A percentile compares a stretch with the other conserved stretches of the same genome.
Conservation (phyloP, 257 asterid genomes). For the Schizonepeta tenuifolia region DNA sequence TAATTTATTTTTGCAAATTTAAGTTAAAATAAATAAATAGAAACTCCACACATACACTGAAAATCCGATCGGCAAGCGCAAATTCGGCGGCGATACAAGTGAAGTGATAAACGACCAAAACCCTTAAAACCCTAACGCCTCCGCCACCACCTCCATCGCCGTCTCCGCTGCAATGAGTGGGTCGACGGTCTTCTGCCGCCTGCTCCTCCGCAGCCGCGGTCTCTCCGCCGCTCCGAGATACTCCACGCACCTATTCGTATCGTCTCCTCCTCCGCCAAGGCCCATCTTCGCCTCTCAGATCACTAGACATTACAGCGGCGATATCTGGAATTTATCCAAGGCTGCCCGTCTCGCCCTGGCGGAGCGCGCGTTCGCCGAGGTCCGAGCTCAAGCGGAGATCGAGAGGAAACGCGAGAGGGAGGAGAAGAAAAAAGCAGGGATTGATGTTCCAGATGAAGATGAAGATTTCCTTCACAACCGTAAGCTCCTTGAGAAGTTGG, state of each 20-base stretch:
- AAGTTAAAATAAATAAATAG: neutral
- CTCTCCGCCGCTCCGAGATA: slow-evolving; percentile 6
- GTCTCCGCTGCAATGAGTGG: slow-evolving; percentile 42
- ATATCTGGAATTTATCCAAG: slow-evolving; percentile 20
- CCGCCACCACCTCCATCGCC: slow-evolving; percentile 12
- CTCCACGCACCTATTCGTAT: slow-evolving; percentile 18
- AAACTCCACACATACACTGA: neutral
- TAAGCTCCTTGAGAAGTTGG: slow-evolving; percentile 52
- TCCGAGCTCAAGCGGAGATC: slow-evolving; percentile 38
- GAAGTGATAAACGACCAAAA: slow-evolving; percentile 23
- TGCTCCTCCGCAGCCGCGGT: slow-evolving; percentile 42
- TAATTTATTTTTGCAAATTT: neutral
- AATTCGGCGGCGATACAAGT: neutral
- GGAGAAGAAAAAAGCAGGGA: slow-evolving; percentile 57
- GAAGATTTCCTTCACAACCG: slow-evolving; percentile 57
- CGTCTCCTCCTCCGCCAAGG: slow-evolving; percentile 5
- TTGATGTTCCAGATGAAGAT: slow-evolving; percentile 50
- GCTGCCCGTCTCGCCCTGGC: slow-evolving; percentile 40
- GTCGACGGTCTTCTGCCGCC: slow-evolving; percentile 37
- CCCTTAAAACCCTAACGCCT: slow-evolving; percentile 34
- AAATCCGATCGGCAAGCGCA: neutral
- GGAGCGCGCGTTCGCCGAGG: slow-evolving; percentile 44
- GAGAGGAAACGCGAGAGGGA: slow-evolving; percentile 59
- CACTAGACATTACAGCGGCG: slow-evolving; percentile 35
- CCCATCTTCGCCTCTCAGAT: slow-evolving; percentile 28